Evolutionary conservation across 208 protist genomes (phyloP).

Genomic region (Wallacemonas sp.): DNA sequence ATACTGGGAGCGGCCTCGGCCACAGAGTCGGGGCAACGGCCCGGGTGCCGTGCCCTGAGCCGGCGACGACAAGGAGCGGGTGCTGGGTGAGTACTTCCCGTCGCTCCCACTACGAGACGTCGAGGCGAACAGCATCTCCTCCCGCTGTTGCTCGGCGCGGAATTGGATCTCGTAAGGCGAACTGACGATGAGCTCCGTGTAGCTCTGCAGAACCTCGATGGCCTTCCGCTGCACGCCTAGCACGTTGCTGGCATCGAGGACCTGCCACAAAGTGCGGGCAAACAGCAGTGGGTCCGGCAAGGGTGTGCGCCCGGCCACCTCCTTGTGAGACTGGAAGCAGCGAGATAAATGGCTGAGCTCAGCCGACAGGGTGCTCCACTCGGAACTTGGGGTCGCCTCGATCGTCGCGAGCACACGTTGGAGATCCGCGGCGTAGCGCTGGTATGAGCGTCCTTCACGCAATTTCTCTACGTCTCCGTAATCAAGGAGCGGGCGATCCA

Average conservation of each 20-base stretch:
- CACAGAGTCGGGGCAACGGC: background rate
- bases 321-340: conserved; percentile 24
- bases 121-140: background rate
- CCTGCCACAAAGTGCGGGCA: conserved; percentile 34
- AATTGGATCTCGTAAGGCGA: conserved; percentile 7
- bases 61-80: too few relatives aligned
- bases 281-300: conserved; percentile 39
- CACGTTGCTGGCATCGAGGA: conserved; percentile 41
- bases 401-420: conserved; percentile 1
- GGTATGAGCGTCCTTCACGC: background rate
- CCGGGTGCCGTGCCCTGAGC: too few relatives aligned
- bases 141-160: conserved; percentile 1
- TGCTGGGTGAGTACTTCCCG: background rate
- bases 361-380: conserved; percentile 5
- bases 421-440: conserved; percentile 4
- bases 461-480: background rate
- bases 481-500: background rate
- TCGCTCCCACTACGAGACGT: background rate
- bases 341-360: conserved; percentile 9
- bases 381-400: conserved; percentile 5
- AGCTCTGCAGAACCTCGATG: conserved; percentile 45
- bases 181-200: conserved; percentile 10
- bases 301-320: conserved; percentile 21
- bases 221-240: conserved; percentile 75
- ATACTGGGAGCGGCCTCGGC: conserved; percentile 2